Evolutionary conservation across 2,329 filamentous ascomycete species (phyloP).

Genomic region (Botrytis tulipae): DNA sequence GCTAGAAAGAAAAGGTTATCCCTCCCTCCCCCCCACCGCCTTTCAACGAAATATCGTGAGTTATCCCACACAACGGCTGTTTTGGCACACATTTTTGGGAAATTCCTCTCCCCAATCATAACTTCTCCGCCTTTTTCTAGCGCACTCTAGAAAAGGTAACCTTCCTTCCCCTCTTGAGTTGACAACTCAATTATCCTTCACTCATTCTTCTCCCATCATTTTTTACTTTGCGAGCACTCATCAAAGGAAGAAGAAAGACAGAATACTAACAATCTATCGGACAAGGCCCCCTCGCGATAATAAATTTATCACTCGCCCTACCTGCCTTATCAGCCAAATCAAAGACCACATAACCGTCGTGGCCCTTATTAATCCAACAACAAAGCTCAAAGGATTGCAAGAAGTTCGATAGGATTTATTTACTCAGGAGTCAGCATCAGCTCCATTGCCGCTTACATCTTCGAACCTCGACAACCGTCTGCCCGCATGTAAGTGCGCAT

Average conservation of each 20-base stretch:
- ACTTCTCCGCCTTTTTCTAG: slow-evolving; percentile 24
- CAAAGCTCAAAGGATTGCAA: background rate
- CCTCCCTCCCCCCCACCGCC: slow-evolving; percentile 24
- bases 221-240: slow-evolving; percentile 2
- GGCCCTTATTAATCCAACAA: slow-evolving; percentile 10
- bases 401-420: background rate
- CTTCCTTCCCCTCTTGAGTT: slow-evolving; percentile 21
- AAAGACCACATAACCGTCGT: slow-evolving; percentile 12
- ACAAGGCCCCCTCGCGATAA: slow-evolving; percentile 16
- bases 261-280: slow-evolving; percentile 7
- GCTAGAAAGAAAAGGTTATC: slow-evolving; percentile 19
- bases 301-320: slow-evolving; percentile 17
- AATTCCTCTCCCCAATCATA: slow-evolving; percentile 11
- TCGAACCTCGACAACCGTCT: slow-evolving; percentile 23
- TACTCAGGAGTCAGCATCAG: background rate
- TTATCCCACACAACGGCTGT: slow-evolving; percentile 27
- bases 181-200: slow-evolving; percentile 17
- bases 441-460: background rate
- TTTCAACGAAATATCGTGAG: slow-evolving; percentile 31
- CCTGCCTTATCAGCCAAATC: slow-evolving; percentile 1
- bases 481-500: slow-evolving; percentile 30
- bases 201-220: background rate
- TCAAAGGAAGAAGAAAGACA: background rate
- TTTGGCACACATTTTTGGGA: slow-evolving; percentile 20
- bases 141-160: slow-evolving; percentile 25